phyloP scores from a whole-genome alignment of 2,329 filamentous ascomycete species.

The Stemphylium beticola region DNA sequence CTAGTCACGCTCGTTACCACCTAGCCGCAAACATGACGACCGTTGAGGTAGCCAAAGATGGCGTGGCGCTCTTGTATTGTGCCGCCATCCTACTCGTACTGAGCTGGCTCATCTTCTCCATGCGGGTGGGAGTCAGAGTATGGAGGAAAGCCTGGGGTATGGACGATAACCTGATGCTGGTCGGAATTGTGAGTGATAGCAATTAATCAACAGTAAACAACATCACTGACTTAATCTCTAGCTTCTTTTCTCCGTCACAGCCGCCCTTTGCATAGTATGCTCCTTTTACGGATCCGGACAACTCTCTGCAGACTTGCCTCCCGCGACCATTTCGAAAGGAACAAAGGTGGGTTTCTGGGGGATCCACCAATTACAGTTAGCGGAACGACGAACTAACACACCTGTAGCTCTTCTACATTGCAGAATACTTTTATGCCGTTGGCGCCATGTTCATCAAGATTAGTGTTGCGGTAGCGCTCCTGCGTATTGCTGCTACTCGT shows the following conservation, averaged over 20 bases:
- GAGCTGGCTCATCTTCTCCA: constrained; percentile 25
- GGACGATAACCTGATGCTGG: constrained; percentile 26
- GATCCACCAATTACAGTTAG: not conserved
- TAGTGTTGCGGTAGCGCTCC: constrained; percentile 27
- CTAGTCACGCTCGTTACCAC: not conserved
- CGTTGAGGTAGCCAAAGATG: constrained; percentile 23
- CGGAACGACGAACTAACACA: not conserved
- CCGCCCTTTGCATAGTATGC: constrained; percentile 26
- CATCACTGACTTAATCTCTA: constrained; percentile 5
- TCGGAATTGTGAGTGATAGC: constrained; percentile 21
- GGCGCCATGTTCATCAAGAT: constrained; percentile 29
- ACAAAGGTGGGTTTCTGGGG: constrained; percentile 15
- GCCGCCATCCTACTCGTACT: constrained; percentile 24
- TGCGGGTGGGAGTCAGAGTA: constrained; percentile 25
- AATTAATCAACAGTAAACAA: not conserved
- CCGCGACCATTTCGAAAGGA: constrained; percentile 18
- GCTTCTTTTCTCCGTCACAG: constrained; percentile 26
- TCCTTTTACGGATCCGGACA: constrained; percentile 29
- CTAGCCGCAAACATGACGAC: constrained; percentile 16
- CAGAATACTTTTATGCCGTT: constrained; percentile 30
- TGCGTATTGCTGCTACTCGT: constrained; percentile 24
- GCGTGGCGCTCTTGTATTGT: constrained; percentile 24
- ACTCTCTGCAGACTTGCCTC: constrained; percentile 14
- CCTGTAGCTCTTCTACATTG: constrained; percentile 24
- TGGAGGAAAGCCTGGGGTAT: constrained; percentile 23